A percentile compares a stretch with the other conserved stretches of the same genome.
phyloP scores from a whole-genome alignment of 2,329 filamentous ascomycete genomes.

The Epichloe sylvatica region DNA sequence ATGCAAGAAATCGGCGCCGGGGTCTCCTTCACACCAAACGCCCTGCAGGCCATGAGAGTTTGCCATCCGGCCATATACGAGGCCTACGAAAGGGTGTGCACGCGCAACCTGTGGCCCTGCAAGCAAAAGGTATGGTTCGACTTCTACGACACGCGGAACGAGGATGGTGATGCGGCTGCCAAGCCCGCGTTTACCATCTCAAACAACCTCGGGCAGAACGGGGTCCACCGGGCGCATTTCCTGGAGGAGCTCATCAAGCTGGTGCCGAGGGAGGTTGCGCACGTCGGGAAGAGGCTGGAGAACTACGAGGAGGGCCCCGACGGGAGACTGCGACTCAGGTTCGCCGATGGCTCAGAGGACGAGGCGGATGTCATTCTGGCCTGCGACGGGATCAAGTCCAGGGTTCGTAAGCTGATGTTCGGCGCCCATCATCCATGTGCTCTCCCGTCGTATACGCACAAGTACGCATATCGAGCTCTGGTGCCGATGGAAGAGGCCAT shows the following conservation, averaged over 20 bases:
- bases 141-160: slow-evolving; percentile 8
- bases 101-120: slow-evolving; percentile 2
- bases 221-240: slow-evolving; percentile 24
- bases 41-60: slow-evolving; percentile 29
- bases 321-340: slow-evolving; percentile 18
- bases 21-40: slow-evolving; percentile 38
- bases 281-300: slow-evolving; percentile 22
- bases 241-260: slow-evolving; percentile 26
- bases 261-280: slow-evolving; percentile 18
- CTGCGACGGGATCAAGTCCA: slow-evolving; percentile 51
- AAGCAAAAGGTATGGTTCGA: slow-evolving; percentile 5
- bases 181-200: slow-evolving; percentile 1
- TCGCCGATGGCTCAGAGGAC: slow-evolving; percentile 21
- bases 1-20: slow-evolving; percentile 37
- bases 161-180: neutral
- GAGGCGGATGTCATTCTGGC: slow-evolving; percentile 32
- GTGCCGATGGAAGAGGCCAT: slow-evolving; percentile 37
- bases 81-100: slow-evolving; percentile 11
- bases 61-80: slow-evolving; percentile 24
- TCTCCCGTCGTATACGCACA: slow-evolving; percentile 33
- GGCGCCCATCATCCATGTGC: slow-evolving; percentile 24
- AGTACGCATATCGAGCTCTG: slow-evolving; percentile 41
- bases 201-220: slow-evolving; percentile 14
- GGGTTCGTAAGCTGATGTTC: slow-evolving; percentile 34
- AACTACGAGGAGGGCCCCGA: slow-evolving; percentile 14